Conservation (phyloP, 2,329 filamentous ascomycete genomes). For the Colletotrichum tamarilloi region DNA sequence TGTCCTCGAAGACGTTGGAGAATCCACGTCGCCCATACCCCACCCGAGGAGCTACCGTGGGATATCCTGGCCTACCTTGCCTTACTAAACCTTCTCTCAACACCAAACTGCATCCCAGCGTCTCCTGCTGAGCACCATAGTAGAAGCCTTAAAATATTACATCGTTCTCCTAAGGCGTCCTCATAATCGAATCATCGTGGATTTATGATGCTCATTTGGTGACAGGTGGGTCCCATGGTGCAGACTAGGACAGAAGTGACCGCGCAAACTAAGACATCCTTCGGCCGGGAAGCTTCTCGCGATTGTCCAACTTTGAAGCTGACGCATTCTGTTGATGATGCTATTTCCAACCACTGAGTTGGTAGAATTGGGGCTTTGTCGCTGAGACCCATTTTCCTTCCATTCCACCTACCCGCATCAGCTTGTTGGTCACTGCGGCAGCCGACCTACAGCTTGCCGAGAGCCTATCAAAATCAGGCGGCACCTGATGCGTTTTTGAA, state of each 20-base stretch:
- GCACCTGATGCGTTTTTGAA: not conserved
- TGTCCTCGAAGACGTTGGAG: conserved; percentile 21
- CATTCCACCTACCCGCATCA: not conserved
- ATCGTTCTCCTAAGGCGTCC: not conserved
- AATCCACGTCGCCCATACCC: conserved; percentile 27
- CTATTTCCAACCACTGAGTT: conserved; percentile 8
- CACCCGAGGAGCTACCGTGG: conserved; percentile 16
- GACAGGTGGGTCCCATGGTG: not conserved
- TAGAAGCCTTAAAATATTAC: not conserved
- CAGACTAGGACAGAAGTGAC: not conserved
- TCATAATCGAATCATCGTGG: not conserved
- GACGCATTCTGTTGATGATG: not conserved
- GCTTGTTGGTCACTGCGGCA: not conserved
- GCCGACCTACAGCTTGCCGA: not conserved
- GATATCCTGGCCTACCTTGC: conserved; percentile 14
- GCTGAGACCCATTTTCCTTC: not conserved
- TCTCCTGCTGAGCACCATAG: not conserved
- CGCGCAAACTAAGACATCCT: not conserved
- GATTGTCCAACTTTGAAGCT: not conserved
- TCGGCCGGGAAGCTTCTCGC: not conserved
- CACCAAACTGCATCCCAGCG: not conserved
- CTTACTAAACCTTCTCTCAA: conserved; percentile 16
- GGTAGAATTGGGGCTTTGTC: not conserved
- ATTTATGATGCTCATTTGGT: not conserved
- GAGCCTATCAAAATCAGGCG: not conserved